phyloP scores from a whole-genome alignment of 2,329 filamentous ascomycete genomes.

The Corniculantispora saksenae region DNA sequence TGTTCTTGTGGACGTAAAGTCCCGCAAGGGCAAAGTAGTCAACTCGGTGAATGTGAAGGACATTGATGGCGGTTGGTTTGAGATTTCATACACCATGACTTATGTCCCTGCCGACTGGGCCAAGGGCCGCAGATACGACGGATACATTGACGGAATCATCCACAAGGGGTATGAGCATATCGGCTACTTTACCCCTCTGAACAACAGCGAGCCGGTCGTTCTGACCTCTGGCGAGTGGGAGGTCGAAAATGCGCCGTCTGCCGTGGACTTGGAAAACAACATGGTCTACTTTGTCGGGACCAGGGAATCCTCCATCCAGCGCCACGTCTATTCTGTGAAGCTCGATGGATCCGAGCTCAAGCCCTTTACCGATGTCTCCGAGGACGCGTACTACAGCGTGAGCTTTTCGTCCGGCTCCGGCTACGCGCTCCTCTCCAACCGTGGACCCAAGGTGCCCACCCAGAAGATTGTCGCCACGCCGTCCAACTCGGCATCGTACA shows the following conservation, averaged over 20 bases:
- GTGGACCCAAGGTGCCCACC: constrained; percentile 83
- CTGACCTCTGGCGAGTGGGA: constrained; percentile 92
- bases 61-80: constrained; percentile 96
- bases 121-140: constrained; percentile 77
- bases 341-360: constrained; percentile 75
- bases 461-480: constrained; percentile 88
- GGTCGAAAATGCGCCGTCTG: constrained; percentile 80
- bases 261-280: constrained; percentile 81
- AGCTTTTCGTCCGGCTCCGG: constrained; percentile 83
- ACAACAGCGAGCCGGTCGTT: constrained; percentile 78
- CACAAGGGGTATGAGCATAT: constrained; percentile 86
- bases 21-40: constrained; percentile 74
- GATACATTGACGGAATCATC: constrained; percentile 90
- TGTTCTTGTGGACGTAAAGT: constrained; percentile 76
- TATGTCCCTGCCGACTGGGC: constrained; percentile 82
- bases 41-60: constrained; percentile 76
- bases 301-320: constrained; percentile 83
- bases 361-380: constrained; percentile 70
- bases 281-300: constrained; percentile 89
- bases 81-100: constrained; percentile 81
- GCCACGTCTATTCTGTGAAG: constrained; percentile 88
- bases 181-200: constrained; percentile 87
- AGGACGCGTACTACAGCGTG: constrained; percentile 75
- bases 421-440: constrained; percentile 81
- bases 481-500: constrained; percentile 63